Conservation (phyloP, 352 stramenopile species). For the Globisporangium yorkense region DNA sequence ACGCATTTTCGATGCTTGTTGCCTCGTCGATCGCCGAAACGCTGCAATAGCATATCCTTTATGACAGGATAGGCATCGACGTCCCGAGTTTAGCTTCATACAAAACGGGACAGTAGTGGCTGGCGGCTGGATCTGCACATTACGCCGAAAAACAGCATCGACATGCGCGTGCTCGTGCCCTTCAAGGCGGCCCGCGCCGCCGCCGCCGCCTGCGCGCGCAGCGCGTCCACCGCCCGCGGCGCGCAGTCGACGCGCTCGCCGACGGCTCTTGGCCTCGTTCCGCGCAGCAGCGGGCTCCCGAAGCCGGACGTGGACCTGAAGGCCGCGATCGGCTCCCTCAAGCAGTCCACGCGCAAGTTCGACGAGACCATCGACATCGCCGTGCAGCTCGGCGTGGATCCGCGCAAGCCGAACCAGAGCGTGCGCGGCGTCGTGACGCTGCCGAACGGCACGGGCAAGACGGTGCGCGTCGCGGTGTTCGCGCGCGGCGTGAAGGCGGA, state of each 20-base stretch:
- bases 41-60: background rate
- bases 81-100: background rate
- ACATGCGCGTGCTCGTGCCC: constrained; percentile 42
- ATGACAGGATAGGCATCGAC: background rate
- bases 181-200: constrained; percentile 19
- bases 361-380: constrained; percentile 86
- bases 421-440: constrained; percentile 82
- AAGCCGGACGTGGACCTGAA: constrained; percentile 56
- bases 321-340: constrained; percentile 48
- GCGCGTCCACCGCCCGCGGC: constrained; percentile 19
- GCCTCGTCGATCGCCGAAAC: background rate
- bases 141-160: background rate
- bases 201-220: constrained; percentile 36
- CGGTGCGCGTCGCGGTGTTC: constrained; percentile 88
- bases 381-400: constrained; percentile 80
- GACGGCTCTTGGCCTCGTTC: constrained; percentile 61
- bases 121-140: too few relatives aligned
- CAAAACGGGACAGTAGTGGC: background rate
- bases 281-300: constrained; percentile 37
- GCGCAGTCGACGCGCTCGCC: constrained; percentile 34
- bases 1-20: constrained; percentile 2
- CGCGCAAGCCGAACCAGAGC: constrained; percentile 86
- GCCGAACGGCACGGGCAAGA: constrained; percentile 85
- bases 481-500: constrained; percentile 84
- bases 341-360: constrained; percentile 70